A percentile compares a stretch with the other conserved stretches of the same genome.
Conservation (phyloP, 1,284 basidiomycete genomes). For the Earliella scabrosa region DNA sequence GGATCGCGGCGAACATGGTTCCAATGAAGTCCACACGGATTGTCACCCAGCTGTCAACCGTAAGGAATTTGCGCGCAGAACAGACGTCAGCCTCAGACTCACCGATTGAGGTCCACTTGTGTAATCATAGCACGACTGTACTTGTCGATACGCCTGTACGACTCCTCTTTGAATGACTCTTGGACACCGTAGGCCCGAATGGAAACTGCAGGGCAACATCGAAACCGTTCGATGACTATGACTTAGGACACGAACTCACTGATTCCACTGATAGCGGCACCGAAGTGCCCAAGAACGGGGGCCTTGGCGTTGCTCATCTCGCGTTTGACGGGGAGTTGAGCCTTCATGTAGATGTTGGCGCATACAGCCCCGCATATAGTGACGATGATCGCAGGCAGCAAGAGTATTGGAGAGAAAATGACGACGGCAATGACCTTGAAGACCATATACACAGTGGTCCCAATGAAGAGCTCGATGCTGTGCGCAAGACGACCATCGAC, state of each 20-base stretch:
- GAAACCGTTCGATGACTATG: too few relatives aligned
- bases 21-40: slow-evolving; percentile 49
- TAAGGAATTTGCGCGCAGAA: too few relatives aligned
- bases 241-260: slow-evolving; percentile 40
- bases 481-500: too few relatives aligned
- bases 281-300: slow-evolving; percentile 73
- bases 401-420: slow-evolving; percentile 46
- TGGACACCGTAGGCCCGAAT: slow-evolving; percentile 68
- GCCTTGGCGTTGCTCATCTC: slow-evolving; percentile 71
- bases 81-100: neutral
- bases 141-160: slow-evolving; percentile 49
- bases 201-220: slow-evolving; percentile 41
- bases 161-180: slow-evolving; percentile 47
- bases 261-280: slow-evolving; percentile 68
- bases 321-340: slow-evolving; percentile 78
- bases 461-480: slow-evolving; percentile 22
- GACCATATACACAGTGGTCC: slow-evolving; percentile 28
- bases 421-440: slow-evolving; percentile 48
- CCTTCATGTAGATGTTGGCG: slow-evolving; percentile 63
- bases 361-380: slow-evolving; percentile 48
- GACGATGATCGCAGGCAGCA: slow-evolving; percentile 44
- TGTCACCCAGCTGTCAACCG: slow-evolving; percentile 20
- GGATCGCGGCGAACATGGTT: slow-evolving; percentile 50
- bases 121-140: slow-evolving; percentile 50
- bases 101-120: slow-evolving; percentile 58